These are phyloP conservation scores for Colletotrichum truncatum DNA, from an alignment of 2,329 filamentous ascomycete species.

Conservation along the genomic window DNA sequence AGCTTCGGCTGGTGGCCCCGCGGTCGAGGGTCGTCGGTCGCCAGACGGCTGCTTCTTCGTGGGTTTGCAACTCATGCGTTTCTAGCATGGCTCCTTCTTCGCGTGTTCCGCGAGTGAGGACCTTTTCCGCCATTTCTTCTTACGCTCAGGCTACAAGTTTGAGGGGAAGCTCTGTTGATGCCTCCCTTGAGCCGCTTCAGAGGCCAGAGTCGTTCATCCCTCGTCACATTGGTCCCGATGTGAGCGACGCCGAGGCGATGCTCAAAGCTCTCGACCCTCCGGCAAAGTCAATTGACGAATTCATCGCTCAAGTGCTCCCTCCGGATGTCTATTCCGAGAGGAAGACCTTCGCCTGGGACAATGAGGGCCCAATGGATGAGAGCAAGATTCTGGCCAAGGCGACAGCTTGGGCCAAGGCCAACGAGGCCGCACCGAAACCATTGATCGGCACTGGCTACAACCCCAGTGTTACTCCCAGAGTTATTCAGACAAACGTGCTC, in stretches of 20 bases:
- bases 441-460: conserved; percentile 93
- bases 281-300: conserved; percentile 78
- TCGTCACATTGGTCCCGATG: conserved; percentile 87
- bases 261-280: conserved; percentile 81
- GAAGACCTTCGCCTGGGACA: conserved; percentile 64
- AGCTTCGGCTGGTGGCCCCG: conserved; percentile 29
- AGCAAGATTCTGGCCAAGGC: conserved; percentile 62
- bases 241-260: conserved; percentile 78
- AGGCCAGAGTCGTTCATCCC: conserved; percentile 74
- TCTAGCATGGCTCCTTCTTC: conserved; percentile 1
- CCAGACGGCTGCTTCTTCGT: conserved; percentile 19
- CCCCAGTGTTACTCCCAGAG: conserved; percentile 83
- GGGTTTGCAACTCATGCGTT: conserved; percentile 27
- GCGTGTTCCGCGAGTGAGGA: conserved; percentile 16
- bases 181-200: conserved; percentile 31
- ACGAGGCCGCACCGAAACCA: conserved; percentile 57
- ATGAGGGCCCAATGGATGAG: conserved; percentile 63
- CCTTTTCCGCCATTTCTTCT: conserved; percentile 17
- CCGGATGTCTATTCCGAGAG: conserved; percentile 77
- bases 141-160: conserved; percentile 17
- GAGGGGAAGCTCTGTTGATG: conserved; percentile 18
- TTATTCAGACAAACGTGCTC: conserved; percentile 91
- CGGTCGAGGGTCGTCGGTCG: conserved; percentile 25
- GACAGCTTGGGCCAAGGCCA: conserved; percentile 44
- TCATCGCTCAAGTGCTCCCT: conserved; percentile 86